phyloP scores from a whole-genome alignment of 176 grass and related monocot genomes.

The Triticum monococcum region DNA sequence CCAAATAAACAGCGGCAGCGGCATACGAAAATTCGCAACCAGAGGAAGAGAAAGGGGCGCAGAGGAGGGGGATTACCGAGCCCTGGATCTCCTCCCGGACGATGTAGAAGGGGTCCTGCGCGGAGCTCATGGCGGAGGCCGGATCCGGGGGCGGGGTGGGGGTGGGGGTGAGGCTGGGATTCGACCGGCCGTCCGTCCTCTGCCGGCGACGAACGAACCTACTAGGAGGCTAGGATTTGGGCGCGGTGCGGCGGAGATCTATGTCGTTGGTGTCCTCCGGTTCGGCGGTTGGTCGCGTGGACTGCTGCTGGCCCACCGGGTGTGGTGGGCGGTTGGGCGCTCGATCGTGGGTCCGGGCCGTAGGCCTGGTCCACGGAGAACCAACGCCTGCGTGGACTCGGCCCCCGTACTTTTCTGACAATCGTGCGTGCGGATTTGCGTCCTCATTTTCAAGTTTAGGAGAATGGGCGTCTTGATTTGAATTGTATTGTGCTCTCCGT shows the following conservation, averaged over 20 bases:
- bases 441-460: too few species aligned
- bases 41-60: neutral
- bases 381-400: too few species aligned
- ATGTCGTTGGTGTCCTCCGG: neutral
- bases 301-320: too few species aligned
- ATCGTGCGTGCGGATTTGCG: too few species aligned
- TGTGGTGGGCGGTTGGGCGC: too few species aligned
- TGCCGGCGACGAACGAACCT: neutral
- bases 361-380: too few species aligned
- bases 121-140: constrained; percentile 34
- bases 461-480: too few species aligned
- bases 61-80: constrained; percentile 27
- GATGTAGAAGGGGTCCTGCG: constrained; percentile 64
- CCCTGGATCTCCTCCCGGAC: constrained; percentile 63
- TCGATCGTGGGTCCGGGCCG: too few species aligned
- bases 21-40: too few species aligned
- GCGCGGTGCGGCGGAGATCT: neutral
- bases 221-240: neutral
- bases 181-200: too few species aligned
- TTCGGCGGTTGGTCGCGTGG: neutral
- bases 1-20: neutral
- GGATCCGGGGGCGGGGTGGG: neutral
- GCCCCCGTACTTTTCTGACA: too few species aligned
- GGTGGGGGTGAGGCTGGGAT: neutral
- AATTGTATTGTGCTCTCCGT: too few species aligned